These are phyloP conservation scores for Xylaria sp. DNA, from an alignment of 2,329 filamentous ascomycete genomes.

Conservation along the genomic window DNA sequence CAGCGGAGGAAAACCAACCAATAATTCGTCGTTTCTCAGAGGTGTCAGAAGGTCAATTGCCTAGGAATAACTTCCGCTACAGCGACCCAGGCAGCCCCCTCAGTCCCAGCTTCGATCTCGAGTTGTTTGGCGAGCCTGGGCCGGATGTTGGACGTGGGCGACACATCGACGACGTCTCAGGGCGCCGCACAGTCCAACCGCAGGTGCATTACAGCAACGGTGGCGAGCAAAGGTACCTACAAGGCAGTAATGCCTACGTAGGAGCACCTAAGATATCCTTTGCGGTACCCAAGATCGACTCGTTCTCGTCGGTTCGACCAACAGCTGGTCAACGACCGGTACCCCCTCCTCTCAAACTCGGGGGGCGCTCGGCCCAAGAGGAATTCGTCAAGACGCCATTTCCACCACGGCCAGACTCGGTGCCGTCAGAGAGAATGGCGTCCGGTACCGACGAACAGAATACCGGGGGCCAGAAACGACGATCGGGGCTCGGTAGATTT, in stretches of 20 bases:
- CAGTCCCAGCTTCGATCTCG: constrained; percentile 28
- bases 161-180: constrained; percentile 7
- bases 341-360: constrained; percentile 43
- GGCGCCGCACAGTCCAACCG: constrained; percentile 18
- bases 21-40: constrained; percentile 1
- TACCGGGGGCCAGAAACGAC: constrained; percentile 34
- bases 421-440: constrained; percentile 27
- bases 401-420: constrained; percentile 27
- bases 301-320: constrained; percentile 39
- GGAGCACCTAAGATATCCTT: constrained; percentile 37
- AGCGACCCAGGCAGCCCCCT: constrained; percentile 45
- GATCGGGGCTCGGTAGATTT: constrained; percentile 36
- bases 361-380: constrained; percentile 37
- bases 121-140: constrained; percentile 38
- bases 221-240: neutral
- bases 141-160: constrained; percentile 29
- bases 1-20: constrained; percentile 4
- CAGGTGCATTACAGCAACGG: constrained; percentile 2
- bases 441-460: constrained; percentile 21
- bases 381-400: constrained; percentile 45
- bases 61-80: constrained; percentile 39
- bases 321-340: constrained; percentile 24
- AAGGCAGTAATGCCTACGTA: neutral
- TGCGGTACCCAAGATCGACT: constrained; percentile 27
- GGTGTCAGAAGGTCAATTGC: constrained; percentile 21